These are phyloP conservation scores for Solanum bukasovii DNA, from an alignment of 257 asterid species.

Conservation along the genomic window DNA sequence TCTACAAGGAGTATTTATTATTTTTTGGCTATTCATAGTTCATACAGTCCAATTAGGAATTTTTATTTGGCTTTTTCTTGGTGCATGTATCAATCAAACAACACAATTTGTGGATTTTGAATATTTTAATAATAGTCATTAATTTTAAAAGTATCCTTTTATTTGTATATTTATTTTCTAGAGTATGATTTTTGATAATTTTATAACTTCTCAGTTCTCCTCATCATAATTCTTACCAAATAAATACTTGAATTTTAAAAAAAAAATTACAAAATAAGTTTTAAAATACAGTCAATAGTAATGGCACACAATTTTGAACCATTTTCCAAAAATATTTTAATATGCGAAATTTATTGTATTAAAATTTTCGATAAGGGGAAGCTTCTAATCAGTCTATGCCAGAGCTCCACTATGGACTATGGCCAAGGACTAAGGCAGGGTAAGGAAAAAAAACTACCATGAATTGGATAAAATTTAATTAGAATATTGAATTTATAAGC, in stretches of 20 bases:
- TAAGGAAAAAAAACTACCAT: neutral
- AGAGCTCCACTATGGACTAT: neutral
- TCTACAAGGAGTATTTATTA: neutral
- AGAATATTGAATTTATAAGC: neutral
- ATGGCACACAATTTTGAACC: neutral
- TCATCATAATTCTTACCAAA: neutral
- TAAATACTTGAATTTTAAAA: neutral
- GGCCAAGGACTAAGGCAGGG: neutral
- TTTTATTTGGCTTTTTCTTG: neutral
- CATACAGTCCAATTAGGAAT: neutral
- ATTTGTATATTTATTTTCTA: neutral
- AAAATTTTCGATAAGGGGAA: neutral
- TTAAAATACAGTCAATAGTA: neutral
- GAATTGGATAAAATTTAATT: neutral
- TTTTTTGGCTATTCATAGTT: neutral
- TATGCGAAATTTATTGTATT: neutral
- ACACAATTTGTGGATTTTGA: neutral
- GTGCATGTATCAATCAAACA: neutral
- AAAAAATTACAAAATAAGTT: neutral
- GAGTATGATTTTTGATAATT: neutral
- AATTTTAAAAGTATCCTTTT: neutral
- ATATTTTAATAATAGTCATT: neutral
- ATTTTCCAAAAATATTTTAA: neutral
- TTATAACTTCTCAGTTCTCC: neutral
- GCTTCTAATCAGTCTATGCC: neutral